Conservation (phyloP, 257 asterid species). For the Solanum dulcamara region DNA sequence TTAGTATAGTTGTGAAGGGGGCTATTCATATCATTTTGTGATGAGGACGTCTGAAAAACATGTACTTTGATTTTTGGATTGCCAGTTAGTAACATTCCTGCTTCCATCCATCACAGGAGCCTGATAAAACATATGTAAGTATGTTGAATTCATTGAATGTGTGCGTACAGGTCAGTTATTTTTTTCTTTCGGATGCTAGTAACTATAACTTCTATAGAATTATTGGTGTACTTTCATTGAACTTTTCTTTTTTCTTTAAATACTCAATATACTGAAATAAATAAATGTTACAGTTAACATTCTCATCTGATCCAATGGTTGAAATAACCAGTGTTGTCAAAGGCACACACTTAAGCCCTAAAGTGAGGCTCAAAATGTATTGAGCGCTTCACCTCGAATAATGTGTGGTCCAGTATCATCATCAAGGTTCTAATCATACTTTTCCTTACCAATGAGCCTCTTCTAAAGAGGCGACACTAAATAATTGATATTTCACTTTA, state of each 20-base stretch:
- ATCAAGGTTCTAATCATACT: too few relatives aligned
- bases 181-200: background rate
- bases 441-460: too few relatives aligned
- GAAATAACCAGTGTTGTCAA: too few relatives aligned
- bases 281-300: too few relatives aligned
- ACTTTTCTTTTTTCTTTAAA: background rate
- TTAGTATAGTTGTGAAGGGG: background rate
- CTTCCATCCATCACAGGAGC: slow-evolving; percentile 51
- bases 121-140: slow-evolving; percentile 77
- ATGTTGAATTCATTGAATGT: slow-evolving; percentile 89
- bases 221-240: background rate
- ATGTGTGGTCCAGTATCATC: too few relatives aligned
- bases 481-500: too few relatives aligned
- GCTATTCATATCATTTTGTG: background rate
- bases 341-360: too few relatives aligned
- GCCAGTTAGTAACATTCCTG: slow-evolving; percentile 7
- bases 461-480: too few relatives aligned
- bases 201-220: background rate
- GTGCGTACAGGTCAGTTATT: slow-evolving; percentile 65
- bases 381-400: too few relatives aligned
- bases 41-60: background rate
- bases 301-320: too few relatives aligned
- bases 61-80: background rate
- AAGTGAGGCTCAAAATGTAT: too few relatives aligned
- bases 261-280: too few relatives aligned